Conservation (phyloP, 169 alveolate species). For the Hammondia hammondi region DNA sequence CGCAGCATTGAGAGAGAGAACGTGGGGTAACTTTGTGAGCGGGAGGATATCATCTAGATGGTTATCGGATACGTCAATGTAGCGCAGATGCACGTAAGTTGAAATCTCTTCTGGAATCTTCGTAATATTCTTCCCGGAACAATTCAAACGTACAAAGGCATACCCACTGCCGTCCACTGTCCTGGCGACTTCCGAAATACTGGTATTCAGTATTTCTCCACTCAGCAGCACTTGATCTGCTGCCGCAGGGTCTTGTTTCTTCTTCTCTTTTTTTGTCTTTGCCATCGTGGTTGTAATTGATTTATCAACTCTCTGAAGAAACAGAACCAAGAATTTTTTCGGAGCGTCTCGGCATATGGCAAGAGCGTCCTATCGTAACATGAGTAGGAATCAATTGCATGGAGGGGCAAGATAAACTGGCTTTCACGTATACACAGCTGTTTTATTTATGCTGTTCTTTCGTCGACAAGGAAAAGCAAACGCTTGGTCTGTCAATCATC, state of each 20-base stretch:
- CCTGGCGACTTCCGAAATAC: constrained; percentile 63
- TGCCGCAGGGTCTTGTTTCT: constrained; percentile 32
- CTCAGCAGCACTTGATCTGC: constrained; percentile 38
- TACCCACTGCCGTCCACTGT: constrained; percentile 71
- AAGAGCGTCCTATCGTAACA: no score
- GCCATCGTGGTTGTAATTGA: constrained; percentile 30
- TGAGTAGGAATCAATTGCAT: no score
- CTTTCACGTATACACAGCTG: no score
- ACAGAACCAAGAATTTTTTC: no score
- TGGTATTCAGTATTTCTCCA: constrained; percentile 61
- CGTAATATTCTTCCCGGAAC: constrained; percentile 55
- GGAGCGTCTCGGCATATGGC: no score
- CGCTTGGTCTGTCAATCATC: no score
- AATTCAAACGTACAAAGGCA: constrained; percentile 63
- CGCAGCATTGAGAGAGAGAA: constrained; percentile 61
- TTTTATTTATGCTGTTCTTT: no score
- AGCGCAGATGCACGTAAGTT: constrained; percentile 58
- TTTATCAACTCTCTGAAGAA: no score
- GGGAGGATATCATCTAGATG: constrained; percentile 48
- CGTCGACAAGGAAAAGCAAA: no score
- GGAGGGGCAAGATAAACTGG: no score
- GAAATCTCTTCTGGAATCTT: constrained; percentile 51
- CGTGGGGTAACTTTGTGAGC: constrained; percentile 60
- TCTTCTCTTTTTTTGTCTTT: constrained; percentile 45
- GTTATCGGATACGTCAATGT: constrained; percentile 67